Conservation (phyloP, 768 basidiomycete genomes). For the Rhizopogon rudus region DNA sequence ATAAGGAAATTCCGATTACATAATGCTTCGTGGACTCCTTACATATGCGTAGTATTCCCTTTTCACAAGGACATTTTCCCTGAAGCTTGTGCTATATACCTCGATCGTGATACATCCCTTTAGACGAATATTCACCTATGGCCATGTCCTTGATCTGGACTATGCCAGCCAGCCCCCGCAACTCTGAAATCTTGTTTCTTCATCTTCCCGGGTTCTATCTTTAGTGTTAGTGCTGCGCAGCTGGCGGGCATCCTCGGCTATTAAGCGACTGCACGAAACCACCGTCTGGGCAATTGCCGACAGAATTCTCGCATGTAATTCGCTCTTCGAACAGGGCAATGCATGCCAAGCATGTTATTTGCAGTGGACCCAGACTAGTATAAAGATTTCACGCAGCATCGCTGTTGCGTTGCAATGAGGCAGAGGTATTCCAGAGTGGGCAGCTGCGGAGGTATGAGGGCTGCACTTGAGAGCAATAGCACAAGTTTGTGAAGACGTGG, state of each 20-base stretch:
- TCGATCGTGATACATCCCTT: neutral
- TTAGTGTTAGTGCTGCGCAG: slow-evolving; percentile 12
- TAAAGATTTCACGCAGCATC: slow-evolving; percentile 28
- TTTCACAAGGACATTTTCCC: neutral
- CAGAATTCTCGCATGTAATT: slow-evolving; percentile 20
- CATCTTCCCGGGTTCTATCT: slow-evolving; percentile 26
- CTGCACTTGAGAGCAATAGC: slow-evolving; percentile 28
- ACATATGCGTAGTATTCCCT: neutral
- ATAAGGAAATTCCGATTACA: neutral
- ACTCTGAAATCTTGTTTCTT: slow-evolving; percentile 2
- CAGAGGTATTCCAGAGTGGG: slow-evolving; percentile 29
- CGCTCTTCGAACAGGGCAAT: slow-evolving; percentile 21
- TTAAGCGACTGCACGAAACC: slow-evolving; percentile 12
- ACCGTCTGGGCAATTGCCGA: slow-evolving; percentile 4
- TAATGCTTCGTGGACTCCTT: neutral
- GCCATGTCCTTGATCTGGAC: neutral
- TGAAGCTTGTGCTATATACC: neutral
- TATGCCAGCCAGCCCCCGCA: neutral
- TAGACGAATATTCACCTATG: neutral
- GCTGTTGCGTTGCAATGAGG: slow-evolving; percentile 25
- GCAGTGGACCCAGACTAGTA: slow-evolving; percentile 25
- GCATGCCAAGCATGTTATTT: slow-evolving; percentile 32
- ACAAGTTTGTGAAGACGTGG: slow-evolving; percentile 27
- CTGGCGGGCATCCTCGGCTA: slow-evolving; percentile 16
- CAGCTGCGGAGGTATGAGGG: slow-evolving; percentile 22